Base-by-base conservation (phyloP, 2,329 filamentous ascomycete genomes). In the Periconia sp. region DNA sequence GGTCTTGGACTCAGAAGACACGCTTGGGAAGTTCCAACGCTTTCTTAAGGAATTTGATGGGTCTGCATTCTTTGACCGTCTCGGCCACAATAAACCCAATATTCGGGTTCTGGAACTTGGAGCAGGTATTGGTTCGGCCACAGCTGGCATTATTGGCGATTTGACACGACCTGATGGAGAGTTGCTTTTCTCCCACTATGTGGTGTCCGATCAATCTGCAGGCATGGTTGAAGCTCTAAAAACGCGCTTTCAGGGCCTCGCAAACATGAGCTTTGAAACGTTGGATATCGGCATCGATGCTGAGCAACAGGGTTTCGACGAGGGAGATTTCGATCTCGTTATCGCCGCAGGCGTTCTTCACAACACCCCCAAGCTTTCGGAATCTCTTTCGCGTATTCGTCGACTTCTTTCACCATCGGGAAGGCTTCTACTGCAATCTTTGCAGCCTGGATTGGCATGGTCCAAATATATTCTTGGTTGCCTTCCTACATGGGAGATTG, bases 401-500 rank as follows among this genome's bases (percentile, higher is more conserved):
- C 65, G 61, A 40, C 50, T 72, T 6, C 55, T 72, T 1, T 58
- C 61, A 19, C 76, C 80, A 0, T 77, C 75, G 1, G 81, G 81
- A 0, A 74, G 76, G 37, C 62, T 84, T 0, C 33, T 82, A 1
- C 44, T 81, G 0, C 53, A 76, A 6, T 80, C 83, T 52, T 46
- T 55, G 46, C 62, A 59, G 1, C 47, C 49, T 13, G 43, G 19
- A 11, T 7, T 17, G 23, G 23, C 15, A 5, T n/a, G 41, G 1
- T 17, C 18, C 23, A 49, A 47, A 19, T 19, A 61, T 6, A 33
- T 56, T 13, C 23, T 56, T 3, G 58, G 58, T 3, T 48, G 51
- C 3, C 47, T 57, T 6, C 70, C 57, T 27, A 47, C 37, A 6
- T 63, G 58, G 40, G 61, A 58, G 60, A 20, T 45, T 30, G 56